Evolutionary conservation across 352 stramenopile genomes (phyloP), one percentile per base, ranked within the genome.

Genomic region (Phytopythium litorale): DNA sequence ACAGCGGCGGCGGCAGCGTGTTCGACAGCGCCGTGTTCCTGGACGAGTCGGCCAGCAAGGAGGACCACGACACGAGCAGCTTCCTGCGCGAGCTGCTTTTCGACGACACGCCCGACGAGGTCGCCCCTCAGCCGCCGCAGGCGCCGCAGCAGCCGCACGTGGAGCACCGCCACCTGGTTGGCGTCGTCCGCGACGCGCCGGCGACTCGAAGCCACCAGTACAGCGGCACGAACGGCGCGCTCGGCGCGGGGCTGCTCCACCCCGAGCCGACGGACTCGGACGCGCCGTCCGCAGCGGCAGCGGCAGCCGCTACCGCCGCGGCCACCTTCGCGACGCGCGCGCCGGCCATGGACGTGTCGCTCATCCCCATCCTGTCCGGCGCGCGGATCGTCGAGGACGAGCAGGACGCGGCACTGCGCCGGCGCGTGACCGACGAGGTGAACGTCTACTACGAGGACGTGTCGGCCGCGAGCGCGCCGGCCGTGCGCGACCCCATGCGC

Each of bases 61-160:
- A 82, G 33, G 73, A 82, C 60, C 66, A 82, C 59, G 74, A 82
- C 57, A 79, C 74, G 25, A 79, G 75, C 58, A 76, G 67, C 23
- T 79, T 82, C 46, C 48, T 82, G 28, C 71, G 71, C 19, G 71
- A 82, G 56, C 58, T 82, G 28, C 64, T 82, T 13, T 82, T 82
- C 46, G 71, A 82, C 54, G 74, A 82, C 62, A 59, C 66, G 13
- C 71, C 77, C 11, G 74, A 82, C 11, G 74, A 82, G 5, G 69
- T 65, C 0, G 59, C 63, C 8, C 43, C 74, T 15, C 49, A 53
- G 28, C 55, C 52, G 3, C 55, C 40, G 8, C 70, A 80, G 30
- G 62, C 67, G 3, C 68, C 74, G 23, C 73, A 79, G 45, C 72
- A 77, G 21, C 67, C 48, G 1, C 48, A 60, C 15, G 42, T 71